Evolutionary conservation across 257 asterid genomes (phyloP), one percentile per base, ranked within the genome.

Genomic region (Misopates orontium): DNA sequence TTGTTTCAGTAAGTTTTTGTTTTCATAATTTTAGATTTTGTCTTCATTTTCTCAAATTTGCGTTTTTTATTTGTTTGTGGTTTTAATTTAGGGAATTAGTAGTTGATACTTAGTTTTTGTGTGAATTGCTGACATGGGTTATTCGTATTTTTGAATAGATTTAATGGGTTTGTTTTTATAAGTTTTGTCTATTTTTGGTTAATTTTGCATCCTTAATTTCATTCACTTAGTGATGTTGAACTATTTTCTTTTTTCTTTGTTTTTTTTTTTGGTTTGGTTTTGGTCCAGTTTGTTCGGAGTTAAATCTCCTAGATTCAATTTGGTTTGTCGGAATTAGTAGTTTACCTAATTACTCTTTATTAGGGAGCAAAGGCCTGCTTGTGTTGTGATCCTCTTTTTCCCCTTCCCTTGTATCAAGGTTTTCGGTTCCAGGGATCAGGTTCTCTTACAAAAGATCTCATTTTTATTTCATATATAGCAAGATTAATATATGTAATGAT

Each of bases 361-460:
- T 60, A 18, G 49, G 60, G 55, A 19, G 68, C n/a, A 56, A n/a
- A 17, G 63, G 39, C 52, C 41, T 60, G 64, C 31, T 50, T 62
- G 32, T 15, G 57, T 71, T 67, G 49, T 78, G 68, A 71, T 71
- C 77, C 31, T 25, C 60, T 69, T 51, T 68, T 66, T 59, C 59
- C 19, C 70, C 48, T 70, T 15, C 64, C 80, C 71, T 60, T 66
- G 70, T 52, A 42, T 78, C 63, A 53, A 61, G 75, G 73, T 64
- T 60, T 56, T 79, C 83, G 68, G 74, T 79, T 75, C 67, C 78
- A 70, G 42, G 40, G 47, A 69, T 44, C 56, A 32, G 73, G 69
- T 25, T 64, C 59, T 22, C 59, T 68, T 57, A 56, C 70, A 73
- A 64, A 51, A 65, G 71, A 57, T 44, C 6, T 2, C 6, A 1